Evolutionary conservation across 2,329 filamentous ascomycete species (phyloP), one percentile per base, ranked within the genome.

Genomic region (Atkinsonella hypoxylon): DNA sequence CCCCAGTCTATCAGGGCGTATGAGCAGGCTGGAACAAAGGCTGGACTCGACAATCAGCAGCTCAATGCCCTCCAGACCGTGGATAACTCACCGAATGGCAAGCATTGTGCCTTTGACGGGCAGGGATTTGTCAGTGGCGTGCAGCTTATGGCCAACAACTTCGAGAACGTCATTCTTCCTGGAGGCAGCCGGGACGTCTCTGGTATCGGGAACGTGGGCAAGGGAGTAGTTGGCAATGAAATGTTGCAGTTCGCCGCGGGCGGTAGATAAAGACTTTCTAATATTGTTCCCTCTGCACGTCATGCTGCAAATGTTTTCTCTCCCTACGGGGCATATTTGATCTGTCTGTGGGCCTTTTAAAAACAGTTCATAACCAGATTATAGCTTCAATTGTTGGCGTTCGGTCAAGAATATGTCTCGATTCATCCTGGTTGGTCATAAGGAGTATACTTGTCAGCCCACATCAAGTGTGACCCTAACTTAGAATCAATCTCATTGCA

Each of bases 21-120:
- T 54, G 75, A 79, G 62, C 60, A 73, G 55, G 56, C 74, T 4
- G 77, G 70, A 6, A 56, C 64, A 0, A 54, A 58, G 12, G 68
- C 68, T 1, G 77, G 77, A 0, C 51, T 81, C 34, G 62, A 56
- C 40, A 58, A 67, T 0, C 61, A 58, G 31, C 65, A 76, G 56
- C 67, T 79, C 56, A 75, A 73, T 31, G 61, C 67, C 2, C 59
- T 78, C 50, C 76, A 79, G 66, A 81, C 78, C 1, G 75, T 77
- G 1, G 74, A 81, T 55, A 79, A 77, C 55, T 70, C 71, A 3
- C 77, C 77, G 2, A 63, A 67, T 20, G 77, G 76, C 38, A 77
- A 77, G 0, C 78, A 81, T 61, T 81, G 78, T 64, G 76, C 70
- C 48, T 81, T 81, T 52, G 78, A 81, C 58, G 73, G 66, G 12